phyloP scores from a whole-genome alignment of 306 rosid species.

The Citrullus amarus region DNA sequence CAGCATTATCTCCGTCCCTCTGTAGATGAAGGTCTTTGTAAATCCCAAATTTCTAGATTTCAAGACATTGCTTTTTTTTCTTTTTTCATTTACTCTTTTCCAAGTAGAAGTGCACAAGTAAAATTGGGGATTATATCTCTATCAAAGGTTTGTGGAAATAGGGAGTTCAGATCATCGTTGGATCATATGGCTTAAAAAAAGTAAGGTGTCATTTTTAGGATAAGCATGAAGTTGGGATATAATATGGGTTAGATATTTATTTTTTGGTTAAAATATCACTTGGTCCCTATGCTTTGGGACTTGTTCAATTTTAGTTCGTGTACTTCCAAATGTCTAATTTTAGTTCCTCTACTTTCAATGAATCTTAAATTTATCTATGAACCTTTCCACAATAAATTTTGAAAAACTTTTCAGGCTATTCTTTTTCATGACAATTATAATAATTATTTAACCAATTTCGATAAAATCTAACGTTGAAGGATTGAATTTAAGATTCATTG shows the following conservation, averaged over 20 bases:
- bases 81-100: neutral
- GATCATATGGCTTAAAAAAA: neutral
- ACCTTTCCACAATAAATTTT: no score
- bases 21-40: neutral
- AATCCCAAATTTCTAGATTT: neutral
- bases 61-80: neutral
- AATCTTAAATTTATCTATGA: no score
- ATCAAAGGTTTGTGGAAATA: neutral
- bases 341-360: no score
- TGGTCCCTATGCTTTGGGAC: no score
- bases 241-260: neutral
- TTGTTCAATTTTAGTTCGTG: no score
- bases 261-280: no score
- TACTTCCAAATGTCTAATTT: no score
- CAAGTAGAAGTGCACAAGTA: neutral
- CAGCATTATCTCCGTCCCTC: neutral
- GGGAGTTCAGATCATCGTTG: neutral
- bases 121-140: neutral
- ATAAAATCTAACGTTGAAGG: no score
- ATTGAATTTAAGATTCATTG: no score
- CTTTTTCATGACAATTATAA: neutral
- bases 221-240: neutral
- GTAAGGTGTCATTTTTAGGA: neutral
- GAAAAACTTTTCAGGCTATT: neutral
- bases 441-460: no score